Evolutionary conservation across 2,329 filamentous ascomycete genomes (phyloP).

Genomic region (Aspergillus japonicus): DNA sequence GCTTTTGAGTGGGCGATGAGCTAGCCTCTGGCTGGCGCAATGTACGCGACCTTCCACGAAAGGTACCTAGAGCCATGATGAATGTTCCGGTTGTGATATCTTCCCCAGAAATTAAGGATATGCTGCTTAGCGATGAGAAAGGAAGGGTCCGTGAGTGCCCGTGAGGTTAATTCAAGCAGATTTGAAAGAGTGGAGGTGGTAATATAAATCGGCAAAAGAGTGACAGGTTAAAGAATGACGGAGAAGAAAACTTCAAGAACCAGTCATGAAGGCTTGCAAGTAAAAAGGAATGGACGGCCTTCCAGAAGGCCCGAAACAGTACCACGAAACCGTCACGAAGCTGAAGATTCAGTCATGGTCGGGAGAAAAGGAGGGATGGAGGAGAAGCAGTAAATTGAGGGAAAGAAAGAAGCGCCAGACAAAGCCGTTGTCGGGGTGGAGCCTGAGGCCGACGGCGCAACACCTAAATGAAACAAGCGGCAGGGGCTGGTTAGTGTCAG

Average conservation of each 20-base stretch:
- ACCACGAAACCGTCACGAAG: constrained; percentile 15
- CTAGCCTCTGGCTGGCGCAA: constrained; percentile 27
- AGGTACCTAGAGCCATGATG: constrained; percentile 32
- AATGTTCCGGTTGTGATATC: neutral
- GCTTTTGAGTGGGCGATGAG: constrained; percentile 33
- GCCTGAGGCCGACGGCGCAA: constrained; percentile 13
- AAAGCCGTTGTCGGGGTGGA: constrained; percentile 20
- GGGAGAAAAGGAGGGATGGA: constrained; percentile 12
- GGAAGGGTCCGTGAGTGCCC: neutral
- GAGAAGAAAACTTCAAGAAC: constrained; percentile 19
- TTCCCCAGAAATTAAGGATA: neutral
- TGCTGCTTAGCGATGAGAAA: neutral
- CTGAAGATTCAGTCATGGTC: constrained; percentile 20
- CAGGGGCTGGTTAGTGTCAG: constrained; percentile 15
- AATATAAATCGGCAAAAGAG: neutral
- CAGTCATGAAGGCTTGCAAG: constrained; percentile 10
- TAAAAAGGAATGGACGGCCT: constrained; percentile 40
- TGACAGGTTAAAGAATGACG: constrained; percentile 10
- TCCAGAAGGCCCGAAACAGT: constrained; percentile 37
- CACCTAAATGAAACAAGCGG: constrained; percentile 17
- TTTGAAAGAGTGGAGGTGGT: neutral
- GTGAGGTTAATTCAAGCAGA: neutral
- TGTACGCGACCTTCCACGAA: constrained; percentile 31
- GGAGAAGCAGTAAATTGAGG: neutral
- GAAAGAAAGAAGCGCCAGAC: constrained; percentile 9